A percentile compares a stretch with the other conserved stretches of the same genome.
Conservation (phyloP, 1,139 yeast genomes). For the Geotrichum siamense region DNA sequence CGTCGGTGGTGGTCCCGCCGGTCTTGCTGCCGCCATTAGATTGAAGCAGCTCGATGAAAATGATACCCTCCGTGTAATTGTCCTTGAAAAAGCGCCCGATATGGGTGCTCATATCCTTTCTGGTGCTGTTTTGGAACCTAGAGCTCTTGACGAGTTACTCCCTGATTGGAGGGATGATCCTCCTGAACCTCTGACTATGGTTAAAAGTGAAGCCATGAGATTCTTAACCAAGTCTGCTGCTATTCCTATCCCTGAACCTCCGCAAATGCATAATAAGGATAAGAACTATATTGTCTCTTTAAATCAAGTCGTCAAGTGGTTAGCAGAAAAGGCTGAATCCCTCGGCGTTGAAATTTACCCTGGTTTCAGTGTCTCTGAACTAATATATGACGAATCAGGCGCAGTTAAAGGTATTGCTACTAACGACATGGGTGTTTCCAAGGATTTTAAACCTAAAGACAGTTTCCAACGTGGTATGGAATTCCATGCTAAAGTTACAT, state of each 20-base stretch:
- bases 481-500: constrained; percentile 80
- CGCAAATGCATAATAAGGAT: constrained; percentile 75
- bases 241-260: constrained; percentile 83
- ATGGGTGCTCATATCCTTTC: constrained; percentile 84
- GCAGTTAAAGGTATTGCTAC: constrained; percentile 86
- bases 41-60: constrained; percentile 71
- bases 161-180: constrained; percentile 54
- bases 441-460: constrained; percentile 66
- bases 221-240: constrained; percentile 52
- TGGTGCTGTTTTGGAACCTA: constrained; percentile 91
- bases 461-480: constrained; percentile 94
- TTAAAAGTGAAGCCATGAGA: constrained; percentile 68
- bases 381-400: constrained; percentile 50
- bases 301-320: constrained; percentile 70
- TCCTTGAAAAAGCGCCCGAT: constrained; percentile 86
- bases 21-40: constrained; percentile 85
- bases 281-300: constrained; percentile 80
- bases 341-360: constrained; percentile 92
- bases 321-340: constrained; percentile 85
- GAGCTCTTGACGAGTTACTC: constrained; percentile 74
- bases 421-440: constrained; percentile 78
- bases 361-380: constrained; percentile 80
- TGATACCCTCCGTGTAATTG: constrained; percentile 73
- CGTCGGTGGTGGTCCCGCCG: constrained; percentile 98
- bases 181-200: constrained; percentile 71